Base-by-base conservation (phyloP, 768 basidiomycete genomes). In the Podaxis sp. region DNA sequence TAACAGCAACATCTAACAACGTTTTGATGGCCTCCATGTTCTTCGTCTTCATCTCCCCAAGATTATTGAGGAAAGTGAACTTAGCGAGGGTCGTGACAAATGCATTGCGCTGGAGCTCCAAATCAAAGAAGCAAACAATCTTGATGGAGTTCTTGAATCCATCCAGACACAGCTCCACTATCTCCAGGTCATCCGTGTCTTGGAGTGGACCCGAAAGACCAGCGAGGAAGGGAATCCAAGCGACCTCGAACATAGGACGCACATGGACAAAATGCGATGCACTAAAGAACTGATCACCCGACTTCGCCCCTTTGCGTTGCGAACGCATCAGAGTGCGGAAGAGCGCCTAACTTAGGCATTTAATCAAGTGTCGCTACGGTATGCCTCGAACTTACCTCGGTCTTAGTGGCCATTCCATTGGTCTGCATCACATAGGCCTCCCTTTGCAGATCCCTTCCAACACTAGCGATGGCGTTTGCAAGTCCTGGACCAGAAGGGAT, bases 11-110 rank as follows among this genome's bases (percentile, higher is more conserved):
- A 68, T 98, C 97, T 10, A 99, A 77, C 55, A 99, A 79, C 2
- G 93, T 77, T 74, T 98, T 98, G 77, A 99, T 98, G 5, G 96
- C 97, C 71, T 98, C 97, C 86, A 99, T 97, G 70, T 98, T 98
- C 79, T 98, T 98, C 36, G 93, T 82, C 76, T 94, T 95, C 97
- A 99, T 99, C 78, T 98, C 97, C 57, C 95, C 94, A 4, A 98
- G 76, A 69, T 99, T 98, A 73, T 92, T 98, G 64, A 98, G 79
- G 81, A 97, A 97, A 0, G 97, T 99, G 73, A 98, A 98, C 72
- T 98, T 99, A 38, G 82, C 88, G 18, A 99, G 79, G 0, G 97
- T 99, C 18, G 95, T 95, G 48, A 99, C 94, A 70, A 98, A 99
- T 0, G 95, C 97, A 68, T 98, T 98, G n/a, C 97, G 86, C 71